A percentile compares a stretch with the other conserved stretches of the same genome.
These are phyloP conservation scores for Herpetomonas samuelpessoai DNA, from an alignment of 208 protist genomes.

Conservation along the genomic window DNA sequence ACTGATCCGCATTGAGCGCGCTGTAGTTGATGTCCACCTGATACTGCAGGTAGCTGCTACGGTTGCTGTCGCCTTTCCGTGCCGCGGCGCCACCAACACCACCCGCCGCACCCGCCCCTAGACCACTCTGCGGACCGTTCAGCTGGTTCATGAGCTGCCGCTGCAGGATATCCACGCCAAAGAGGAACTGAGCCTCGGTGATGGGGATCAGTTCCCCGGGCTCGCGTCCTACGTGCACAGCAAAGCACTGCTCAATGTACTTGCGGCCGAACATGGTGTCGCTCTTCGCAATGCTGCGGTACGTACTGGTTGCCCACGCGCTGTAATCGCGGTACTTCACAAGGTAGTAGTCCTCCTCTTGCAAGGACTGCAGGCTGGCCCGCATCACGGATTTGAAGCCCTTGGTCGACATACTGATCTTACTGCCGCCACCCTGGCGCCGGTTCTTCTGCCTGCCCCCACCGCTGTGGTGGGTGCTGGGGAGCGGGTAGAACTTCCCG, in stretches of 20 bases:
- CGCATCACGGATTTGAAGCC: slow-evolving; percentile 60
- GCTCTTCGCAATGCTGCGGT: slow-evolving; percentile 47
- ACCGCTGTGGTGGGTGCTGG: no score
- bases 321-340: slow-evolving; percentile 85
- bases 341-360: slow-evolving; percentile 84
- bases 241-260: slow-evolving; percentile 86
- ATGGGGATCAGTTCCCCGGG: slow-evolving; percentile 74
- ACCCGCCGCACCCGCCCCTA: slow-evolving; percentile 12
- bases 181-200: slow-evolving; percentile 77
- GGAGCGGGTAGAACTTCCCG: no score
- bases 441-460: not conserved
- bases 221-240: slow-evolving; percentile 75
- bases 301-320: slow-evolving; percentile 51
- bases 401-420: slow-evolving; percentile 36
- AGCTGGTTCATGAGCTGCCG: slow-evolving; percentile 61
- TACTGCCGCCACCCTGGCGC: slow-evolving; percentile 8
- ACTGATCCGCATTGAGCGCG: slow-evolving; percentile 78
- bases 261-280: slow-evolving; percentile 62
- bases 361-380: slow-evolving; percentile 49
- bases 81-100: no score
- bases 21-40: slow-evolving; percentile 67
- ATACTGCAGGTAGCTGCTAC: slow-evolving; percentile 41
- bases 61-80: slow-evolving; percentile 20
- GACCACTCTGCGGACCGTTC: slow-evolving; percentile 17
- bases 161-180: slow-evolving; percentile 72